A percentile compares a stretch with the other conserved stretches of the same genome.
These are phyloP conservation scores for Solanum bulbocastanum DNA, from an alignment of 257 asterid species.

Conservation along the genomic window DNA sequence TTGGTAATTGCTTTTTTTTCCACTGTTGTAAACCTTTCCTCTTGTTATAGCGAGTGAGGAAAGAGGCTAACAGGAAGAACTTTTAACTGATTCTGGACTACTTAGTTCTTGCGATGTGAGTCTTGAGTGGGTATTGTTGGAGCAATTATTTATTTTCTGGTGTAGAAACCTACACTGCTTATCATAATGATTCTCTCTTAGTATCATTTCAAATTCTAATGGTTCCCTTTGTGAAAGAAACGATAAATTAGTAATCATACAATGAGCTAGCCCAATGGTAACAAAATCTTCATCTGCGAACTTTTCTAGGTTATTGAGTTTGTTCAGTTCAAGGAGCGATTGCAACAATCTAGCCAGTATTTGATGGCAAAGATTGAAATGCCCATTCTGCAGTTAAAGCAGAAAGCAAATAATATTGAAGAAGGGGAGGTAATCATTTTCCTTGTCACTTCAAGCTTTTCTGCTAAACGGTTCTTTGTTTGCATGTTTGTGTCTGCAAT, in stretches of 20 bases:
- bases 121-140: not conserved
- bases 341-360: constrained; percentile 81
- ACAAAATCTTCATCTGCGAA: not conserved
- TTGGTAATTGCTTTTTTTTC: not conserved
- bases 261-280: not conserved
- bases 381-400: constrained; percentile 78
- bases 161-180: not conserved
- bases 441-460: not conserved
- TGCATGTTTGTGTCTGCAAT: not conserved
- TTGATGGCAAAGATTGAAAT: constrained; percentile 72
- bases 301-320: constrained; percentile 71
- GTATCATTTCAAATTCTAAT: not conserved
- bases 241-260: not conserved
- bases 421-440: constrained; percentile 57
- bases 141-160: not conserved
- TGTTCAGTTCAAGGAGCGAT: constrained; percentile 82
- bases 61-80: not conserved
- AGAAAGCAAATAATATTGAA: constrained; percentile 55
- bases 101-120: not conserved
- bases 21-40: not conserved
- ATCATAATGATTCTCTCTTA: not conserved
- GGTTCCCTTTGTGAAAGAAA: not conserved
- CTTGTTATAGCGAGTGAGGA: not conserved
- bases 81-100: not conserved
- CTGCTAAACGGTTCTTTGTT: not conserved